Conservation (phyloP, 331 rosid genomes). For the Phaseolus coccineus region DNA sequence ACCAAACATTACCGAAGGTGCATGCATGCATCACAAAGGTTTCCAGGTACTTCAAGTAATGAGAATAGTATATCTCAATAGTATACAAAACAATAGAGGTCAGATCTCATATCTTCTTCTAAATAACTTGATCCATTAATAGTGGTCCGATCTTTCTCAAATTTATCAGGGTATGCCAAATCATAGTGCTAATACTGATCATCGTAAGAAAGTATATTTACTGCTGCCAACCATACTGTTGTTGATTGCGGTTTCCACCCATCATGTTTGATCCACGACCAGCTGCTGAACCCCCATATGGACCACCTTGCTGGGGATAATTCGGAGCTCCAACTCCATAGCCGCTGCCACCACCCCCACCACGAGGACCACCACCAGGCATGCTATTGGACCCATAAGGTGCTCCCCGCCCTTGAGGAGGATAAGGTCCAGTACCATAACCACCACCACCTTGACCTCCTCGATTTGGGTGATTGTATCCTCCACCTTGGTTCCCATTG, state of each 20-base stretch:
- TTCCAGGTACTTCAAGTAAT: conserved; percentile 36
- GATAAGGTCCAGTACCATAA: conserved; percentile 64
- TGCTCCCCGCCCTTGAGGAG: conserved; percentile 70
- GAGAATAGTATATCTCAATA: conserved; percentile 29
- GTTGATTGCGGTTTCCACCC: conserved; percentile 84
- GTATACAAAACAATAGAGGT: conserved; percentile 13
- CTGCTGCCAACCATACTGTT: conserved; percentile 88
- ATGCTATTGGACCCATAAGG: conserved; percentile 65
- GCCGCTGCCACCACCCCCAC: conserved; percentile 58
- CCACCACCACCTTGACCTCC: conserved; percentile 64
- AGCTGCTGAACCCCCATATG: conserved; percentile 69
- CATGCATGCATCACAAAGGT: conserved; percentile 31
- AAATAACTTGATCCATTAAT: conserved; percentile 4
- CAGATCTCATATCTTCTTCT: conserved; percentile 3
- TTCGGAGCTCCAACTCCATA: conserved; percentile 70
- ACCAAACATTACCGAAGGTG: conserved; percentile 7
- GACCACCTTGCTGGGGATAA: conserved; percentile 79
- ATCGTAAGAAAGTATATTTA: conserved; percentile 20
- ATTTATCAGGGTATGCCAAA: conserved; percentile 26
- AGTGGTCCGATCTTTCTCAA: conserved; percentile 7
- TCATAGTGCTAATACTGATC: not conserved
- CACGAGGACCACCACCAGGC: conserved; percentile 71
- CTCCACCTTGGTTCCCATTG: conserved; percentile 60
- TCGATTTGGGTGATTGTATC: conserved; percentile 55
- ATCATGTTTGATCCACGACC: conserved; percentile 83